Evolutionary conservation across 768 basidiomycete species (phyloP), one percentile per base, ranked within the genome.

Genomic region (Saitozyma sp.): DNA sequence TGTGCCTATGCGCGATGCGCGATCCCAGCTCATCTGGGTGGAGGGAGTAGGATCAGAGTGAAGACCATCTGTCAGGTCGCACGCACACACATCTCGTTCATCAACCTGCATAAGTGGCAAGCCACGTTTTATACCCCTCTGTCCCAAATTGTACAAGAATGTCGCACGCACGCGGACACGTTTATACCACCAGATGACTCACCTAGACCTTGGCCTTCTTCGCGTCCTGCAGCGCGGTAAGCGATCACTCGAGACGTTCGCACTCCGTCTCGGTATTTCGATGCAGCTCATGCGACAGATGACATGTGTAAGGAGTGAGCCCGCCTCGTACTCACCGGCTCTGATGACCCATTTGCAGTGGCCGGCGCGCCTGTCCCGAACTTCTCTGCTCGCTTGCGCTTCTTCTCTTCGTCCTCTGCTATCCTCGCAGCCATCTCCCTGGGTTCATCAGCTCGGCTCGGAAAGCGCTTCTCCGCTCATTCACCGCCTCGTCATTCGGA

Each of bases 341-440:
- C 64, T 37, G 58, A 37, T 8, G 62, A 51, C 10, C 48, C 50
- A 13, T 37, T 56, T 17, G 39, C 9, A 13, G 39, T 37, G 40
- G 59, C 62, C 8, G 67, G 61, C 53, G 63, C 61, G 14, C 29
- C 67, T 8, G 66, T 62, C 10, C 74, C 74, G 61, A 76, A 76
- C 62, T 76, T 76, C 51, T 76, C 75, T 51, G 72, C 73, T 58
- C 75, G 45, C 53, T 76, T 76, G 14, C 75, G 43, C 66, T 76
- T 76, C 70, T 76, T 76, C 61, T 76, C 75, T 49, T 76, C 75
- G 54, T 76, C 75, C n/a, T 68, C 56, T 17, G 68, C 68, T n/a
- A 68, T 56, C 63, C 70, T 69, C 43, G 71, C 72, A n/a, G 64
- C 65, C 59, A 68, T 62, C 48, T 73, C 74, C 17, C 74, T 76